phyloP scores from a whole-genome alignment of 2,329 filamentous ascomycete species.

The Talaromyces sp. region DNA sequence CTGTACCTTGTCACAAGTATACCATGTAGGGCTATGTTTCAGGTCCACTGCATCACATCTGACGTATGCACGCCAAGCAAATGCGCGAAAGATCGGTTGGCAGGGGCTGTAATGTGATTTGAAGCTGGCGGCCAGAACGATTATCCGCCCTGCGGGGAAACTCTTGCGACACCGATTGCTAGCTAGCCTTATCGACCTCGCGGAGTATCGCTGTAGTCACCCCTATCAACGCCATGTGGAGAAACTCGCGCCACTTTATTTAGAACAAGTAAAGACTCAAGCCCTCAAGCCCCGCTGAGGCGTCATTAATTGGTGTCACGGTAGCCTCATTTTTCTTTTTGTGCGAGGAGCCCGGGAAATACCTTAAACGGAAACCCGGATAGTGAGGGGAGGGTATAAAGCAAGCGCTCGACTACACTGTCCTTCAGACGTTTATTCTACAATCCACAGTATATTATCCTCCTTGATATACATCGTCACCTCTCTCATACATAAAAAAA shows the following conservation, averaged over 20 bases:
- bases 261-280: not conserved
- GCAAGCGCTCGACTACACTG: not conserved
- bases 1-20: not conserved
- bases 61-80: not conserved
- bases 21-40: not conserved
- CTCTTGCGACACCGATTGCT: not conserved
- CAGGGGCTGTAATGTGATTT: not conserved
- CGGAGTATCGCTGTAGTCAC: not conserved
- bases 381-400: not conserved
- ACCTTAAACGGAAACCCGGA: not conserved
- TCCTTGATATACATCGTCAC: not conserved
- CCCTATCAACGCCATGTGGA: not conserved
- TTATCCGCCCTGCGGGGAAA: not conserved
- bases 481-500: not conserved
- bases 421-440: not conserved
- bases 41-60: not conserved
- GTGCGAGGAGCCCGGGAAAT: not conserved
- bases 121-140: not conserved
- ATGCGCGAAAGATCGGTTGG: constrained; percentile 1
- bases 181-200: not conserved
- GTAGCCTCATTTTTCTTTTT: not conserved
- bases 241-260: not conserved
- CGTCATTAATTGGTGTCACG: not conserved
- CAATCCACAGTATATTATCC: not conserved
- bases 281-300: not conserved